Evolutionary conservation across 2,329 filamentous ascomycete genomes (phyloP), one percentile per base, ranked within the genome.

Genomic region (Fusarium clavum): DNA sequence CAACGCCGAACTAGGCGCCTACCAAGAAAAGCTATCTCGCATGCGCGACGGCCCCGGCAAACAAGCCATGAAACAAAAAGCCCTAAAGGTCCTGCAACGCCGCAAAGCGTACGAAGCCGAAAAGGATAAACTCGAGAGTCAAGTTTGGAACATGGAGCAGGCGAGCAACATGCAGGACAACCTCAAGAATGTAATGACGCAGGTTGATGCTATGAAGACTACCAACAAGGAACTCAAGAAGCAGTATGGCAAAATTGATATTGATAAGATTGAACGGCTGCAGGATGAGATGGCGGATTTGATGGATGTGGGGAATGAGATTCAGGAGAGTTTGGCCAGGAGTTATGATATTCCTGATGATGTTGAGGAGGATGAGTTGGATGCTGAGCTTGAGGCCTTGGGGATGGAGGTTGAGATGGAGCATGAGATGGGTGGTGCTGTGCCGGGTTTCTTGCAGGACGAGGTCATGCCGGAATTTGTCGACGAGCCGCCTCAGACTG

Each of bases 101-200:
- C 92, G 95, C 74, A 97, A 97, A 79, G 91, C 94, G 81, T 97
- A 97, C 88, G 96, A 99, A 82, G 87, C 89, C 6, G 94, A 98
- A 82, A 93, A 95, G 71, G 94, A 98, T 77, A 94, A 98, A 82
- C 90, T 98, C 57, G 92, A 97, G 82, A 88, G 91, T 71, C 96
- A 99, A 83, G 93, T 93, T 24, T 98, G 94, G 94, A 98, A 98
- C 83, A 98, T 99, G 94, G 94, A 98, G 83, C 94, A 98, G 82
- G 94, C 95, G 5, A 92, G 92, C 79, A 97, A 94, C 87, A 98
- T 98, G 95, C 94, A 97, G 83, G 95, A 98, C 83, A 98, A 98
- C 78, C 88, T 99, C 56, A 96, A 97, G 81, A 98, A 98, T 81
- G 95, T 96, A 69, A 98, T 98, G 94, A 97, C 94, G 20, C 98